Conservation (phyloP, 2,329 filamentous ascomycete species). For the Epichloe sibirici region DNA sequence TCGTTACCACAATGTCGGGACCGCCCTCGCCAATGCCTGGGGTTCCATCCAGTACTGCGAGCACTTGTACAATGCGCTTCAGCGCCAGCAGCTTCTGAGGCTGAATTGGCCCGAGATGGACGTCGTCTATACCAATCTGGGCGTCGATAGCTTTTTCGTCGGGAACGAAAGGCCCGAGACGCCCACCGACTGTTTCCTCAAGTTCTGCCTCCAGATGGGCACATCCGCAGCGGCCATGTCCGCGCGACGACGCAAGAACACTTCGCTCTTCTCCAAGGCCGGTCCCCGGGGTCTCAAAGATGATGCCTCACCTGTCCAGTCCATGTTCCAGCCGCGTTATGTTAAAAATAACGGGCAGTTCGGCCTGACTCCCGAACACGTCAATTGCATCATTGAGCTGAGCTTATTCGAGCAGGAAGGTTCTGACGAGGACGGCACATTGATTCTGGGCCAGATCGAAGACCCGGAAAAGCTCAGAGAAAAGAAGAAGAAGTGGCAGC, state of each 20-base stretch:
- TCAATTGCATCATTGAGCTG: neutral
- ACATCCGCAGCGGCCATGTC: constrained; percentile 13
- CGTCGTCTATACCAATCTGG: constrained; percentile 16
- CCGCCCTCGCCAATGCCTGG: constrained; percentile 24
- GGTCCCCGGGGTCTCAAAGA: constrained; percentile 17
- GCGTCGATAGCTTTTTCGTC: constrained; percentile 22
- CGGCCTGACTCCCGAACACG: neutral
- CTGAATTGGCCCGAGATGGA: constrained; percentile 29
- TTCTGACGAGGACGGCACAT: constrained; percentile 8
- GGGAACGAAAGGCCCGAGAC: constrained; percentile 19
- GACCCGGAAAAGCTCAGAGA: constrained; percentile 9
- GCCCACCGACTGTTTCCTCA: constrained; percentile 22
- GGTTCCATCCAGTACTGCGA: constrained; percentile 23
- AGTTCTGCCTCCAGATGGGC: constrained; percentile 27
- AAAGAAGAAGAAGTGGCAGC: constrained; percentile 1
- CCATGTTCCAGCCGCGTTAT: constrained; percentile 19
- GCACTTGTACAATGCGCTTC: constrained; percentile 29
- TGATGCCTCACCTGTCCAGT: constrained; percentile 17
- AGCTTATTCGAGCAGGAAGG: constrained; percentile 6
- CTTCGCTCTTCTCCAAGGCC: constrained; percentile 11
- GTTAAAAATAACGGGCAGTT: neutral
- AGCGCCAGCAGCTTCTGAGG: too few relatives aligned
- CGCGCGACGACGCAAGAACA: neutral
- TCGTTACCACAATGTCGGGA: constrained; percentile 18
- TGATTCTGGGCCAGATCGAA: constrained; percentile 8